Evolutionary conservation across 345 rosid species (phyloP).

Genomic region (Citrus medica): DNA sequence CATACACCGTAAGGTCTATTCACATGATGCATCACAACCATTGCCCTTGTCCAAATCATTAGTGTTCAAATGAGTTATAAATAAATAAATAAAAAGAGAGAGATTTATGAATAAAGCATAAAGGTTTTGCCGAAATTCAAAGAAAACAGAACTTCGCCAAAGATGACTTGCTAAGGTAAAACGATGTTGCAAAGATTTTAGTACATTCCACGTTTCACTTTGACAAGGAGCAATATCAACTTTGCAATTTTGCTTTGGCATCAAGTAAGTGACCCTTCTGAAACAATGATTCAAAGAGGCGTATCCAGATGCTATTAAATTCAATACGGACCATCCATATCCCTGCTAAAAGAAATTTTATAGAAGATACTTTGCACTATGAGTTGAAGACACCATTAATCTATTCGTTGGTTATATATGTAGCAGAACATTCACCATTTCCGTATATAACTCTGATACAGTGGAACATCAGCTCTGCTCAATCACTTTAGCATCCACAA

Average conservation of each 20-base stretch:
- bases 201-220: slow-evolving; percentile 50
- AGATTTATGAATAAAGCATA: not conserved
- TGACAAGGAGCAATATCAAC: slow-evolving; percentile 52
- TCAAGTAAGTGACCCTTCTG: slow-evolving; percentile 74
- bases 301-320: slow-evolving; percentile 72
- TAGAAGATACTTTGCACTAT: not conserved
- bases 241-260: slow-evolving; percentile 66
- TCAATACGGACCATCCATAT: not conserved
- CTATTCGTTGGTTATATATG: slow-evolving; percentile 2
- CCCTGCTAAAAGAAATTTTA: slow-evolving; percentile 1
- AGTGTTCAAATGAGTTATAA: too few relatives aligned
- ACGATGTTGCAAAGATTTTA: slow-evolving; percentile 52
- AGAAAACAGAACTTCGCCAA: not conserved
- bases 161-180: slow-evolving; percentile 6
- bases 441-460: slow-evolving; percentile 25
- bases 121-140: not conserved
- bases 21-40: not conserved
- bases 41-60: too few relatives aligned
- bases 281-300: slow-evolving; percentile 63
- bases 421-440: slow-evolving; percentile 27
- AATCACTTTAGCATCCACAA: slow-evolving; percentile 32
- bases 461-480: slow-evolving; percentile 32
- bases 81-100: not conserved
- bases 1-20: not conserved
- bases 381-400: not conserved